These are phyloP conservation scores for Naganishia friedmannii DNA, from an alignment of 768 basidiomycete species.

Conservation along the genomic window DNA sequence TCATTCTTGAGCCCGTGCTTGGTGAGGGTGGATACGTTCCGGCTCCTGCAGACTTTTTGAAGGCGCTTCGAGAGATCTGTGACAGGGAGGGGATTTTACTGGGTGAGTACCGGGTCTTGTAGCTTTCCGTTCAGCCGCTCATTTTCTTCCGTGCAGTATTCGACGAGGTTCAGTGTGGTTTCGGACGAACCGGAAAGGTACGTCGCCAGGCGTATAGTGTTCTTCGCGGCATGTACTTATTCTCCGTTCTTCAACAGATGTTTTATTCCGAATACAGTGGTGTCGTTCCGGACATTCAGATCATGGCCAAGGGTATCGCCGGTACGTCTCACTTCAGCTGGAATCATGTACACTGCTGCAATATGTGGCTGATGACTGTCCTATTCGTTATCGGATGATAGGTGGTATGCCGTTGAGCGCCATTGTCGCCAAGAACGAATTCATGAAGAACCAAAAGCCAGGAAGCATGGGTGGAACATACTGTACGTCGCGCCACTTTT, in stretches of 20 bases:
- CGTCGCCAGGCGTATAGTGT: not conserved
- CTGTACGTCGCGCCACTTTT: not conserved
- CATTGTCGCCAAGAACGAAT: constrained; percentile 71
- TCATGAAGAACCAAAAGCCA: constrained; percentile 73
- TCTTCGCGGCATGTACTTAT: not conserved
- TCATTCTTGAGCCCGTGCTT: constrained; percentile 86
- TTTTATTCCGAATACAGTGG: constrained; percentile 69
- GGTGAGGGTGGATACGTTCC: constrained; percentile 96
- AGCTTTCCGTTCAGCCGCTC: not conserved
- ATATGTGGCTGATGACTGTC: not conserved
- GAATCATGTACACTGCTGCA: not conserved
- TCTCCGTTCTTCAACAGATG: constrained; percentile 26
- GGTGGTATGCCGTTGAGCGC: constrained; percentile 90
- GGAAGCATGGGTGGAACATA: constrained; percentile 60
- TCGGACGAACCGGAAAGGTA: constrained; percentile 73
- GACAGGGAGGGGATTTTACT: constrained; percentile 80
- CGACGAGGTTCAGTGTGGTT: constrained; percentile 70
- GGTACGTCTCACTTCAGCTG: not conserved
- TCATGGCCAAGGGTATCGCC: constrained; percentile 72
- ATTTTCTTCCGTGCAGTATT: constrained; percentile 54
- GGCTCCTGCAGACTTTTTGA: constrained; percentile 73
- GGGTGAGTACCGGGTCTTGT: constrained; percentile 42
- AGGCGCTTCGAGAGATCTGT: constrained; percentile 76
- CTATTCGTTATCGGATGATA: no score
- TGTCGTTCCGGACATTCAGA: constrained; percentile 80